Conservation (phyloP, 2,329 filamentous ascomycete species). For the Trichophyton verrucosum region DNA sequence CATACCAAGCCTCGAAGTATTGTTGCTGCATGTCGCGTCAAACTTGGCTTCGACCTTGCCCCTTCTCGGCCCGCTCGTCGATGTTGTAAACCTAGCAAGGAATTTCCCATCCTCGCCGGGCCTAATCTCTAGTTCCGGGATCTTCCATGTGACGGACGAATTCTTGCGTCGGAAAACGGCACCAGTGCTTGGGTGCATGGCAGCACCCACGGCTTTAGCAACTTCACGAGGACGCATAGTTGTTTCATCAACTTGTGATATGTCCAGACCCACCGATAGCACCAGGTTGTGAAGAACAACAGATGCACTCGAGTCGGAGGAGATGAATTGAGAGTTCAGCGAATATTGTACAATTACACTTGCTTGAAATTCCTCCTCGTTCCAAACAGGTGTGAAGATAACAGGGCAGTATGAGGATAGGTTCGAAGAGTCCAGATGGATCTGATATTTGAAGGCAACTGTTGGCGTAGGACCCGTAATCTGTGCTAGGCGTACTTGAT, state of each 20-base stretch:
- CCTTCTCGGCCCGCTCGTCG: constrained; percentile 55
- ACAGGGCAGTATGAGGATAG: constrained; percentile 55
- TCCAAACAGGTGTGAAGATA: constrained; percentile 65
- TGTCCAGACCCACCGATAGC: constrained; percentile 43
- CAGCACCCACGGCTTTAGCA: constrained; percentile 30
- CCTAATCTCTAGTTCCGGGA: constrained; percentile 42
- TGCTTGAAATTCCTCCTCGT: constrained; percentile 70
- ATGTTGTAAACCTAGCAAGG: constrained; percentile 68
- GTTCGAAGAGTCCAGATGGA: constrained; percentile 55
- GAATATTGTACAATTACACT: constrained; percentile 75
- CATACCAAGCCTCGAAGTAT: constrained; percentile 55
- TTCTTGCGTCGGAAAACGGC: constrained; percentile 36
- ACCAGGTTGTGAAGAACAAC: constrained; percentile 64
- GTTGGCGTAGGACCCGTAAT: constrained; percentile 52
- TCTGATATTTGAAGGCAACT: constrained; percentile 83
- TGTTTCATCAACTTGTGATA: constrained; percentile 25
- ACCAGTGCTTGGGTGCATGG: constrained; percentile 36
- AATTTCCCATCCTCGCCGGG: constrained; percentile 53
- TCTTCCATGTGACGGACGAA: constrained; percentile 35
- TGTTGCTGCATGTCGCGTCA: constrained; percentile 49
- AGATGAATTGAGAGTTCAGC: constrained; percentile 58
- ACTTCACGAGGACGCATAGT: constrained; percentile 38
- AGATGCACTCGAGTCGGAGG: constrained; percentile 30
- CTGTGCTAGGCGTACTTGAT: constrained; percentile 59
- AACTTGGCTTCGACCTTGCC: constrained; percentile 74